Evolutionary conservation across 257 asterid species (phyloP), one percentile per base, ranked within the genome.

Genomic region (Ophiorrhiza pumila): DNA sequence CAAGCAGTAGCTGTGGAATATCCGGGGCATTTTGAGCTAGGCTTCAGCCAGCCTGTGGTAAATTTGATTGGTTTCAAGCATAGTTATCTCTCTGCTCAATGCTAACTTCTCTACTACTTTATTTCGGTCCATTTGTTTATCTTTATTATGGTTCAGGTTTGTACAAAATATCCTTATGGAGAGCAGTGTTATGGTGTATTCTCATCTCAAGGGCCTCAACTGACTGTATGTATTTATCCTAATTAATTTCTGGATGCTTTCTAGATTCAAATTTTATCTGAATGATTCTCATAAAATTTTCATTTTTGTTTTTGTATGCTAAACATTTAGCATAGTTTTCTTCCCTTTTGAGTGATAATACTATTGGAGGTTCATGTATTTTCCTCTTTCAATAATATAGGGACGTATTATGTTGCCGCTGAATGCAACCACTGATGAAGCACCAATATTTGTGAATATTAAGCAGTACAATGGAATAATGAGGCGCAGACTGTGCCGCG

Each of bases 401-500:
- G 96, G 93, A n/a, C 91, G 91, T 42, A 77, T 87, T 31, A 88
- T 92, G 96, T 79, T 92, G 73, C 96, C 96, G 2, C 61, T 87
- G 84, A 83, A 85, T 85, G 74, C 87, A 62, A 60, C 75, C 63
- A 69, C 69, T 5, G 93, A 87, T 55, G 93, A 84, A 71, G 89
- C 81, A 47, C 87, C 93, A 1, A 80, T 92, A 17, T 92, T 80
- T 37, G 97, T 92, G 22, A 92, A 92, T 27, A 88, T 92, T 0
- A 92, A 92, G 90, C 97, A 92, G 85, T 92, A 92, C 71, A 82
- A 82, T 34, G 93, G 89, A 32, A 92, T 92, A 68, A 69, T 92
- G 76, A 84, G 93, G 84, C 96, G 97, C 31, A 72, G 97, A 59
- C 83, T 82, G 87, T 82, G 77, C 70, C 89, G 97, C 15, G 93